Evolutionary conservation across 768 basidiomycete species (phyloP).

Genomic region (Lentinula sp.): DNA sequence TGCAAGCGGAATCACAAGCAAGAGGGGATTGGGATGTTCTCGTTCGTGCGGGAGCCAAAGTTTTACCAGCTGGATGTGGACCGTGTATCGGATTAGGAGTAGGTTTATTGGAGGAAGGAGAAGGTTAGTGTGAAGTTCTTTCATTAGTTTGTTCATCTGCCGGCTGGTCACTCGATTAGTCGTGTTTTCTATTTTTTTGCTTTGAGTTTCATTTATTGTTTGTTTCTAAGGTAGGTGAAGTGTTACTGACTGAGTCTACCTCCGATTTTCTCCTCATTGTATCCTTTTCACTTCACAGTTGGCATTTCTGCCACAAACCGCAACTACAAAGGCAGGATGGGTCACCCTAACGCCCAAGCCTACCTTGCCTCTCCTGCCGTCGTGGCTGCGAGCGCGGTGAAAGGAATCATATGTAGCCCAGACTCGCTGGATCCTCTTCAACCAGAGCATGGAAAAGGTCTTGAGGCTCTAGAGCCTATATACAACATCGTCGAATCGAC

Average conservation of each 20-base stretch:
- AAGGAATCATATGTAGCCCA: constrained; percentile 87
- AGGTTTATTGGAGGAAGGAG: constrained; percentile 88
- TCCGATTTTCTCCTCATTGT: neutral
- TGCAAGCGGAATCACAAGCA: constrained; percentile 85
- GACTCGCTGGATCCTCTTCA: constrained; percentile 50
- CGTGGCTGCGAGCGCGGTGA: constrained; percentile 92
- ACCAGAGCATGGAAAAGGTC: constrained; percentile 2
- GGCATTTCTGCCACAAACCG: constrained; percentile 98
- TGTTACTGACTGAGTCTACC: neutral
- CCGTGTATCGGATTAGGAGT: constrained; percentile 97
- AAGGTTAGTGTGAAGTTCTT: constrained; percentile 22
- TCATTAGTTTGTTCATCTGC: neutral
- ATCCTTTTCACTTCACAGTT: constrained; percentile 22
- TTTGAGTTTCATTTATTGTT: neutral
- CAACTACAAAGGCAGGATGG: constrained; percentile 99
- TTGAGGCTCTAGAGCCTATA: constrained; percentile 17
- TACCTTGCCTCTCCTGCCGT: constrained; percentile 97
- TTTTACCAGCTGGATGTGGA: constrained; percentile 92
- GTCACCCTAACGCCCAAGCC: constrained; percentile 88
- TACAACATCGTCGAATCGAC: constrained; percentile 48
- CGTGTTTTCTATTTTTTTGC: no score
- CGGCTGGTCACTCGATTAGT: neutral
- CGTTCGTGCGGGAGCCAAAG: constrained; percentile 83
- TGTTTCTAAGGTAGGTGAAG: neutral
- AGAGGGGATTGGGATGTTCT: constrained; percentile 87